Base-by-base conservation (phyloP, 345 rosid species). In the Odontarrhena argentea region DNA sequence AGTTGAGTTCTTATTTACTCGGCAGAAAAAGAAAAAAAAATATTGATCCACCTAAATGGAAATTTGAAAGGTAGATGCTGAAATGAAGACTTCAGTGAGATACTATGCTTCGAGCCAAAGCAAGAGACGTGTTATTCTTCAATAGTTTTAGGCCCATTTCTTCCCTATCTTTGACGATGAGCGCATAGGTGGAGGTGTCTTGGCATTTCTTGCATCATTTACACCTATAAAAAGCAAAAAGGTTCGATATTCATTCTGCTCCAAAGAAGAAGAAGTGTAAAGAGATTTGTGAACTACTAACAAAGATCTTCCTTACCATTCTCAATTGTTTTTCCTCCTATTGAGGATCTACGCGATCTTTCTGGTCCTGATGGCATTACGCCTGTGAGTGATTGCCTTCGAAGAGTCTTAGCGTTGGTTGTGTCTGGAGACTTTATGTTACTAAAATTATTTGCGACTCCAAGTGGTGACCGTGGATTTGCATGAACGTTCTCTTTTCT, bases 321-420 rank as follows among this genome's bases (percentile, higher is more conserved):
- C 41, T 87, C 85, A 44, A 62, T 25, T 37, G 89, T 75, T 54
- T 85, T 87, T 67, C 89, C 94, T 37, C 87, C 98, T 8, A 86
- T 84, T 55, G 98, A 93, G 70, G 97, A 83, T 67, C 91, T 80
- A 9, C 88, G 85, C 2, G 94, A 83, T 68, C 76, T 72, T 26
- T 81, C 82, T 11, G 71, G 52, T 14, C 76, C 83, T 8, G 82
- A 70, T 65, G 79, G 55, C 57, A 69, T 65, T 38, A 70, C 73
- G 56, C 92, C 87, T 0, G 93, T 91, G 36, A 94, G 86, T 49
- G 99, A 91, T 53, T 83, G 93, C 76, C 97, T 79, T 59, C 96
- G 80, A 25, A 55, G 30, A 51, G 85, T 69, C 79, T 84, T 84
- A 55, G 74, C 78, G 72, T 81, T 80, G 25, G 79, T 74, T 38